Conservation (phyloP, 2,329 filamentous ascomycete genomes). For the Aureobasidium musti region DNA sequence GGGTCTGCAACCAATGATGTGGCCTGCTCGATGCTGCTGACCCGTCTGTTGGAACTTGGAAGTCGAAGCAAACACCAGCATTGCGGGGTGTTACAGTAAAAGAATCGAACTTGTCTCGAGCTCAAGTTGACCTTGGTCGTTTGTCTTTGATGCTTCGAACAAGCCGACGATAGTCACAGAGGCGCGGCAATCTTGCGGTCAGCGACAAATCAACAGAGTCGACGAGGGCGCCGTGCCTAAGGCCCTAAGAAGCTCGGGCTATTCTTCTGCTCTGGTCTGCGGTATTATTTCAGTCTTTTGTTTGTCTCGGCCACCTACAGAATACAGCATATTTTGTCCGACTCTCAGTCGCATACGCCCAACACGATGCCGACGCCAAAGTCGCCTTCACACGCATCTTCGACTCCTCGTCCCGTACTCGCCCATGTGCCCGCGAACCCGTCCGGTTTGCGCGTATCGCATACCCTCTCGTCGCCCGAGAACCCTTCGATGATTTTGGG, state of each 20-base stretch:
- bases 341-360: neutral
- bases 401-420: constrained; percentile 22
- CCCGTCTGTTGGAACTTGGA: neutral
- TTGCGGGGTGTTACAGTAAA: neutral
- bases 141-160: neutral
- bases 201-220: constrained; percentile 1
- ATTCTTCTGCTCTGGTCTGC: neutral
- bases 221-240: neutral
- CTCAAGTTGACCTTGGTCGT: neutral
- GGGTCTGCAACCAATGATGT: neutral
- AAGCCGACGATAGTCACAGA: neutral
- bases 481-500: constrained; percentile 11
- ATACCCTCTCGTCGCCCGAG: constrained; percentile 28
- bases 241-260: constrained; percentile 16
- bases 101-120: neutral
- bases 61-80: neutral
- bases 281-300: constrained; percentile 5
- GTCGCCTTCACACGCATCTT: constrained; percentile 19
- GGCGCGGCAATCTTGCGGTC: constrained; percentile 19
- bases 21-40: constrained; percentile 1
- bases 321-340: neutral
- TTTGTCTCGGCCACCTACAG: constrained; percentile 4
- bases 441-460: constrained; percentile 30
- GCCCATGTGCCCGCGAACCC: constrained; percentile 30
- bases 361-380: constrained; percentile 17